Evolutionary conservation across 2,329 filamentous ascomycete genomes (phyloP), one percentile per base, ranked within the genome.

Genomic region (Gnomoniopsis sp.): DNA sequence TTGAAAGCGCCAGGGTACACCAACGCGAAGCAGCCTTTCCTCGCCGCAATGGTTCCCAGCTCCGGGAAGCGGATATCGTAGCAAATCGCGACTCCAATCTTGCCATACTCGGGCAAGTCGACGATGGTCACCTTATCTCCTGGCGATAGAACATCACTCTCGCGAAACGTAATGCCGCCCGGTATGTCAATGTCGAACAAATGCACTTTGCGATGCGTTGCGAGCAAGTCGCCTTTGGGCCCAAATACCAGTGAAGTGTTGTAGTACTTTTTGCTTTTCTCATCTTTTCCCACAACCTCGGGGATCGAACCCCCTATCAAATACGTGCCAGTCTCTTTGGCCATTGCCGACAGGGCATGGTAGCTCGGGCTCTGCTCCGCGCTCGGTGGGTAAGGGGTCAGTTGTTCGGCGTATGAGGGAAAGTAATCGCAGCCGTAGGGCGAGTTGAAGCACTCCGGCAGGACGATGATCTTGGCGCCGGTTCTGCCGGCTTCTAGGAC

Each of bases 401-500:
- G 86, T 1, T 86, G 88, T 75, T 99, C 95, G 65, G 95, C 93
- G 74, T 98, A 98, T 62, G 87, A 84, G 55, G 93, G 88, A 76
- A 99, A 99, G 80, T 88, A 93, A 69, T 91, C 74, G 65, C 87
- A 92, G 65, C 95, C 95, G 75, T 99, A 99, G 10, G 95, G 95
- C 46, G 90, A 96, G 79, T 99, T 99, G 86, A 99, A 99, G 81
- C 95, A 99, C 78, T 99, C 95, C 38, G 95, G 95, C 19, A 99
- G 84, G 36, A 98, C 91, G 64, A 98, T 88, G 60, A 99, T 86
- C 58, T 89, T 86, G 61, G 93, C 91, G 65, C 93, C 93, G 3
- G 78, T 78, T 26, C 78, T 74, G 23, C 91, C 88, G 6, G 95
- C 93, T 72, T 91, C 87, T 63, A 91, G 83, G 59, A 98, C 92